Percentiles rank a stretch among this genome's conserved stretches.
Evolutionary conservation across 148 eudicot species (phyloP).

Genomic region (Cornus controversa): DNA sequence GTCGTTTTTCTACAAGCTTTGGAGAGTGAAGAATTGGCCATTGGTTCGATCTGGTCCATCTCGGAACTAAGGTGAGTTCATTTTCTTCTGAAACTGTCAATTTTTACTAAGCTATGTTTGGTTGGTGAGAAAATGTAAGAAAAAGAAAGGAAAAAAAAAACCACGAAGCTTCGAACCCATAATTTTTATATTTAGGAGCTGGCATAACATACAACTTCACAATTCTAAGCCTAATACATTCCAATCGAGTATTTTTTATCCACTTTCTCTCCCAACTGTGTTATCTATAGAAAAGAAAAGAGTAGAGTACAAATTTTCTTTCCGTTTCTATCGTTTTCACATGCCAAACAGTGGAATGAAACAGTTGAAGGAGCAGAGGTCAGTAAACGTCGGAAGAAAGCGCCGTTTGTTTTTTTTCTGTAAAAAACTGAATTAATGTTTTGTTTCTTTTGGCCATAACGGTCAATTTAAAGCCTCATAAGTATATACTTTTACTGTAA

Average conservation of each 20-base stretch:
- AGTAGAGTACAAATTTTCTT: background rate
- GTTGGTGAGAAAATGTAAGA: background rate
- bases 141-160: too few relatives aligned
- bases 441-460: background rate
- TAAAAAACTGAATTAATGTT: background rate
- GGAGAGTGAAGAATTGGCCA: background rate
- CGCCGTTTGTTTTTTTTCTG: background rate
- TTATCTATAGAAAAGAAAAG: too few relatives aligned
- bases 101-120: background rate
- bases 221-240: too few relatives aligned
- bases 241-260: too few relatives aligned
- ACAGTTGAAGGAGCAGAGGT: background rate
- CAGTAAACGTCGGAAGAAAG: background rate
- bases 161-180: too few relatives aligned
- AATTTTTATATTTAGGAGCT: too few relatives aligned
- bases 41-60: background rate
- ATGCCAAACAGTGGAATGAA: background rate
- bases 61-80: background rate
- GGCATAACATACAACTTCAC: too few relatives aligned
- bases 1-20: too few relatives aligned
- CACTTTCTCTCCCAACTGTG: too few relatives aligned
- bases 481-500: background rate
- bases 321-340: background rate
- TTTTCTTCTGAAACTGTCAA: background rate
- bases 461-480: background rate